Base-by-base conservation (phyloP, 257 asterid genomes). In the Capsicum chinense region DNA sequence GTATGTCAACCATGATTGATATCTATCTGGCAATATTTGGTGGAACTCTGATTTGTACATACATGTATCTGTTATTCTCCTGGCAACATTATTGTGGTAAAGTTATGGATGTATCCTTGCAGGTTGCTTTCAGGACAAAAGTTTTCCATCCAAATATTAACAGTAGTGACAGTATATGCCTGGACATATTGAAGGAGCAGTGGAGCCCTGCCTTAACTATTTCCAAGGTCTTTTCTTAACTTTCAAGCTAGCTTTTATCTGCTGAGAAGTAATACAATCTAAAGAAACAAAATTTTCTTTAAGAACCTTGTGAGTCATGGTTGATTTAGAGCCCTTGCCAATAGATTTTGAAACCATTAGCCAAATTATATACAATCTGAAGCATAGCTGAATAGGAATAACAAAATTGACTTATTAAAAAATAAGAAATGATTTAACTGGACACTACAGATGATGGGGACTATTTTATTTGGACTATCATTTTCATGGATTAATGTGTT, bases 161-260 rank as follows among this genome's bases (percentile, higher is more conserved):
- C 86, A 92, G 93, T 90, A 93, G 92, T 1, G 97, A 94, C 42
- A 92, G 95, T 86, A 92, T 93, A 85, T 93, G 94, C 90, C 94
- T 92, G 1, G 97, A 93, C 88, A 91, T 92, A 87, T 88, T 93
- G 94, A 93, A 92, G 87, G 94, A 93, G 88, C 95, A 93, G 86
- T 93, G 97, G 97, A 93, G 95, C 90, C 97, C 97, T 12, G 94
- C 96, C 88, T 87, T 91, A 83, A 93, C 95, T 47, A 92, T 93
- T 69, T 93, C 97, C 86, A 93, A 93, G 97, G 97, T 73, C 9
- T 37, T 44, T 83, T 81, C 63, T 44, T 83, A 42, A n/a, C 54
- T 56, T 57, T 62, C 17, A 56, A 82, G 57, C 67, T 26, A 52
- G 7, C 26, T 76, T 50, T 52, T 76, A 52, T 76, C 26, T 26